Evolutionary conservation across 192 early-diverging fungal species (phyloP).

Genomic region (Linnemannia elongata): DNA sequence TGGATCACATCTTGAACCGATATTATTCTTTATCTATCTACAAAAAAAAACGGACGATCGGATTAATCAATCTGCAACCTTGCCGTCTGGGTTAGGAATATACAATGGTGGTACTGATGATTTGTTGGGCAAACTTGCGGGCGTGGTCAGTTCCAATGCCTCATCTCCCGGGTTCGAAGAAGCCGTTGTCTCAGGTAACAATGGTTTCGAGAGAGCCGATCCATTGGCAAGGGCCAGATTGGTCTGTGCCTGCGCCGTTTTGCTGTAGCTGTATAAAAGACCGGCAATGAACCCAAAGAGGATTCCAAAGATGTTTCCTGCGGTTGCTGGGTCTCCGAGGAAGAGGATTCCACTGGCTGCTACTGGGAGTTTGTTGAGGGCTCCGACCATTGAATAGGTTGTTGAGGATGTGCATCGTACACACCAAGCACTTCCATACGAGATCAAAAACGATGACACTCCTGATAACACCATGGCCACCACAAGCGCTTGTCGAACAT

Average conservation of each 20-base stretch:
- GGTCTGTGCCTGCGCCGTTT: constrained; percentile 64
- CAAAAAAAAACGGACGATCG: neutral
- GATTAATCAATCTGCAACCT: constrained; percentile 31
- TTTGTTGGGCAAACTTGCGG: constrained; percentile 18
- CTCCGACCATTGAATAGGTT: constrained; percentile 94
- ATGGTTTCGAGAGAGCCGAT: neutral
- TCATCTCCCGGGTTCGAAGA: constrained; percentile 36
- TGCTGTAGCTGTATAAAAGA: constrained; percentile 78
- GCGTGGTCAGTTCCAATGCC: constrained; percentile 54
- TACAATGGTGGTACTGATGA: constrained; percentile 16
- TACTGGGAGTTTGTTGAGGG: constrained; percentile 97
- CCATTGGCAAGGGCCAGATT: constrained; percentile 14
- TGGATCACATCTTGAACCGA: neutral
- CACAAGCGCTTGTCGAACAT: constrained; percentile 65
- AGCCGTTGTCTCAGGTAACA: neutral
- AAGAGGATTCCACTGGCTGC: constrained; percentile 94
- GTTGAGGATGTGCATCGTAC: constrained; percentile 80
- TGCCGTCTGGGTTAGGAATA: constrained; percentile 42
- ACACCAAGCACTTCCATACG: constrained; percentile 86
- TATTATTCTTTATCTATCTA: neutral
- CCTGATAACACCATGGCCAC: constrained; percentile 83
- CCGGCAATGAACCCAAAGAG: constrained; percentile 85
- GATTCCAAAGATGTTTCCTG: constrained; percentile 85
- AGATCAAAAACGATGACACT: constrained; percentile 89
- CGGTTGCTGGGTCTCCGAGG: constrained; percentile 87